Base-by-base conservation (phyloP, 2,329 filamentous ascomycete genomes). In the Ophiostoma piceae region DNA sequence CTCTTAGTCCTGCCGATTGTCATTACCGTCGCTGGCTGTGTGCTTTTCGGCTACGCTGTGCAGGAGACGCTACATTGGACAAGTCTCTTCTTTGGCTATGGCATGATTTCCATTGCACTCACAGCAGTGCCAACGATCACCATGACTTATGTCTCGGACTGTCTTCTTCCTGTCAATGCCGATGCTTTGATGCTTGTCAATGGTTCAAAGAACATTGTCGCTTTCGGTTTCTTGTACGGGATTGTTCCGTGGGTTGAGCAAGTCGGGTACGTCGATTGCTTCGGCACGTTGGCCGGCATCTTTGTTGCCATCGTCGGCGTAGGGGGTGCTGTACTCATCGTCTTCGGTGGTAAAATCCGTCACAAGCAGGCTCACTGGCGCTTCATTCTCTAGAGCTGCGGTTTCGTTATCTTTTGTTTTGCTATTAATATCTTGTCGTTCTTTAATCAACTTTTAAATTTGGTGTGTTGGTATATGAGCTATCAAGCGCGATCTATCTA, bases 221-320 rank as follows among this genome's bases (percentile, higher is more conserved):
- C 81, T 4, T 84, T 83, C 71, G 81, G 81, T 2, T 82, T 83
- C 71, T 72, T 82, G 19, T 81, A 82, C 66, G 81, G 78, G 1
- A 77, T 83, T 29, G 75, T 81, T 2, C 80, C 80, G 1, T 83
- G 81, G 82, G 75, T 77, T 1, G 69, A 22, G 51, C 22, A 57
- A 57, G 51, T 57, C 3, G 51, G 51, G 9, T 57, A 57, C 12
- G 51, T 29, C 22, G 22, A 26, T 8, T 57, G 51, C 22, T 57
- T 57, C 11, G 51, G 51, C 5, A 57, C 51, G 22, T 3, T 26
- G 22, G 51, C n/a, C 3, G 51, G 51, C 11, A 57, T 57, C 3
- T 57, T 57, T 26, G 51, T 26, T 57, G 51, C 51, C 3, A 57
- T 57, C 26, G n/a, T 57, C 51, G 51, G 51, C n/a, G 11, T 57